phyloP scores from a whole-genome alignment of 176 grass and related monocot genomes.

The Carex kokanica region DNA sequence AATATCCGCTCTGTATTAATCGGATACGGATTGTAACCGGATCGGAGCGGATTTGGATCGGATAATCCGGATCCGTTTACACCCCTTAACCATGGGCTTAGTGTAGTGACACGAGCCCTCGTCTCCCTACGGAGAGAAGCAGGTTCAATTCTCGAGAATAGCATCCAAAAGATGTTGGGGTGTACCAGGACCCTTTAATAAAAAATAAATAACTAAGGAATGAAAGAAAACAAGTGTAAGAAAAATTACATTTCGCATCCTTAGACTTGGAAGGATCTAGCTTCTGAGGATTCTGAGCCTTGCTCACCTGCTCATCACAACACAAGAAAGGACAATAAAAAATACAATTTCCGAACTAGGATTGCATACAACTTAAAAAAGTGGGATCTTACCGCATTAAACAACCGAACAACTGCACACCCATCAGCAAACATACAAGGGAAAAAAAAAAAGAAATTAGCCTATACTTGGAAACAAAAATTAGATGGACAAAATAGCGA shows the following conservation, averaged over 20 bases:
- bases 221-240: slow-evolving; percentile 1
- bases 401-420: slow-evolving; percentile 73
- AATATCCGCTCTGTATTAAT: too few species aligned
- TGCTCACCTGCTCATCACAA: slow-evolving; percentile 56
- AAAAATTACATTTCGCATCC: slow-evolving; percentile 62
- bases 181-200: too few species aligned
- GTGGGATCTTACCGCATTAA: slow-evolving; percentile 67
- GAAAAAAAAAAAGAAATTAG: not conserved
- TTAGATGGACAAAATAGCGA: not conserved
- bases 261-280: slow-evolving; percentile 73
- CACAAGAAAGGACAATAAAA: slow-evolving; percentile 16
- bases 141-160: too few species aligned
- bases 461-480: slow-evolving; percentile 2
- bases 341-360: not conserved
- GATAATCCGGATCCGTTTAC: too few species aligned
- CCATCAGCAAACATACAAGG: slow-evolving; percentile 34
- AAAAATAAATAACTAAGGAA: not conserved
- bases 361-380: slow-evolving; percentile 12
- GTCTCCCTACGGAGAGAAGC: too few species aligned
- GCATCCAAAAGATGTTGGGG: too few species aligned
- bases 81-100: too few species aligned
- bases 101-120: too few species aligned
- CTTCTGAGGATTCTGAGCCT: slow-evolving; percentile 67
- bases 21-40: too few species aligned
- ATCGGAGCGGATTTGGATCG: too few species aligned